Evolutionary conservation across 2,329 filamentous ascomycete species (phyloP), one percentile per base, ranked within the genome.

Genomic region (Trichophaea hybrida): DNA sequence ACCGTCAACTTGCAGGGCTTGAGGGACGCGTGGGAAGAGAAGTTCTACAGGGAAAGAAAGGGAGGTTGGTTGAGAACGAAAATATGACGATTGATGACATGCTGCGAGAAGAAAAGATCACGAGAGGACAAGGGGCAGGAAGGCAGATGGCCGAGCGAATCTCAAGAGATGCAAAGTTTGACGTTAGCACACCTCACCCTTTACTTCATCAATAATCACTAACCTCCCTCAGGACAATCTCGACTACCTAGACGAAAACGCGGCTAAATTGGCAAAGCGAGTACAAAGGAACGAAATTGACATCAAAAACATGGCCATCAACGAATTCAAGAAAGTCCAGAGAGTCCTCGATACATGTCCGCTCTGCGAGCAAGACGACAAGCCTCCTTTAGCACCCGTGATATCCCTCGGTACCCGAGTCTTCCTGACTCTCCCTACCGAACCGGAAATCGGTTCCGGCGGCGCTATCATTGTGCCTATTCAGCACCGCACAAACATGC

Each of bases 171-270:
- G 80, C 74, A 53, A 94, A 90, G 70, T 98, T 94, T 71, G 84
- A 88, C 69, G 77, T 78, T 67, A 71, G 75, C 70, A 5, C 60
- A 46, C 50, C 46, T 12, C 50, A 15, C 17, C 34, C 40, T 8
- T n/a, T 17, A 35, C 31, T n/a, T 53, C 35, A 35, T 49, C 17
- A 32, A 54, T 57, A 5, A 6, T 35, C 38, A 10, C 15, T 61
- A 53, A 58, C 35, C 31, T 43, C 43, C 59, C 48, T 7, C 57
- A 80, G 74, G 83, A 94, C 69, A 86, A 94, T 71, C 81, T 98
- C 32, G 91, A 98, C 57, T 98, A 98, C 73, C 86, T 97, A 78
- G 91, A 98, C 71, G 93, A 97, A 68, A 97, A 98, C 69, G 93
- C 93, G 13, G 80, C 82, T 55, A 94, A 91, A 72, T 81, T 98